Evolutionary conservation across 371 early-diverging fungal genomes (phyloP).

Genomic region (Nematocida sp.): DNA sequence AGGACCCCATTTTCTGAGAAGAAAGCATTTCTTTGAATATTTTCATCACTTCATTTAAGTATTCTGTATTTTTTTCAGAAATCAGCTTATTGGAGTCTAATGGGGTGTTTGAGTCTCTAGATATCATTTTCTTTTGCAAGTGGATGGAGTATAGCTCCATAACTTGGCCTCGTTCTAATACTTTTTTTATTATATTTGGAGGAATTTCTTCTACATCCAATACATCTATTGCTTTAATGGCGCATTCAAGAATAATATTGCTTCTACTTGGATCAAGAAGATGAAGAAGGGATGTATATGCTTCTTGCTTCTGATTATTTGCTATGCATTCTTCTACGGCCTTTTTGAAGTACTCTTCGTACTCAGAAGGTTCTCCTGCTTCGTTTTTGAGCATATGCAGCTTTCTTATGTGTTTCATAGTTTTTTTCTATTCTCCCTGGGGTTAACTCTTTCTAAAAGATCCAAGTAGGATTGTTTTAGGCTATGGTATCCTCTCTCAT

Average conservation of each 20-base stretch:
- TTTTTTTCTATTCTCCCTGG: neutral
- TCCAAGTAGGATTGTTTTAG: constrained; percentile 16
- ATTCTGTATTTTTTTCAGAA: too few relatives aligned
- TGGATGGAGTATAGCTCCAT: constrained; percentile 9
- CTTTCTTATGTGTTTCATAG: neutral
- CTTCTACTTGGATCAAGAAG: constrained; percentile 1
- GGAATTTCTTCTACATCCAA: neutral
- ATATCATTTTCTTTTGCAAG: too few relatives aligned
- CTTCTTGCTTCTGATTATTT: neutral
- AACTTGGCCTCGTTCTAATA: constrained; percentile 24
- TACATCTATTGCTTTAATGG: constrained; percentile 17
- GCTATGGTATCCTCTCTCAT: neutral
- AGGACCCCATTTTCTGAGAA: too few relatives aligned
- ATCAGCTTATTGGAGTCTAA: too few relatives aligned
- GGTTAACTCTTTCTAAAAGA: constrained; percentile 4
- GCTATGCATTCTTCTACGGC: neutral
- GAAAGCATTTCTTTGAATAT: too few relatives aligned
- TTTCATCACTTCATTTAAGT: too few relatives aligned
- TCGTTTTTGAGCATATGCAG: constrained; percentile 5
- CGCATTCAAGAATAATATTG: constrained; percentile 29
- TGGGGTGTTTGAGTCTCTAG: too few relatives aligned
- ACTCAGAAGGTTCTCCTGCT: constrained; percentile 18
- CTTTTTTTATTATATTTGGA: neutral
- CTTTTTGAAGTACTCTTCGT: constrained; percentile 50
- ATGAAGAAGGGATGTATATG: neutral